A percentile compares a stretch with the other conserved stretches of the same genome.
Evolutionary conservation across 2,329 filamentous ascomycete species (phyloP).

Genomic region (Periconia sp.): DNA sequence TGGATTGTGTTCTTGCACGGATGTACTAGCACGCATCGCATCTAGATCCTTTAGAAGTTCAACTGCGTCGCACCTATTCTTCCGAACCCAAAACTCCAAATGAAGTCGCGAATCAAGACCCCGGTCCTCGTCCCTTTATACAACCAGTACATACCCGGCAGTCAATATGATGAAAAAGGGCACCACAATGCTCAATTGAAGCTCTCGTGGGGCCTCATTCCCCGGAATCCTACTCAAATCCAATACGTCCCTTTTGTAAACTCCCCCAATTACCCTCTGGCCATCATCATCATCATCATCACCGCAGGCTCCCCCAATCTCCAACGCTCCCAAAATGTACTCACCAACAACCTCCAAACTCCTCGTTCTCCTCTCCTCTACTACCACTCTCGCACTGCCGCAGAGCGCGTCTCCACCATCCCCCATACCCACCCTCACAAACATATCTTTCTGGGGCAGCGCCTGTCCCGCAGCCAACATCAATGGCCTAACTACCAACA

Average conservation of each 20-base stretch:
- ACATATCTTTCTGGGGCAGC: slow-evolving; percentile 14
- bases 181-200: slow-evolving; percentile 1
- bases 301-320: background rate
- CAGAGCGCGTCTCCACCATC: background rate
- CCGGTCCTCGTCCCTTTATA: slow-evolving; percentile 3
- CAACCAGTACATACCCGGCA: slow-evolving; percentile 12
- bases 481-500: slow-evolving; percentile 6
- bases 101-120: slow-evolving; percentile 20
- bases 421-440: slow-evolving; percentile 4
- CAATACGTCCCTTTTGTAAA: background rate
- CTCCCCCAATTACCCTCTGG: background rate
- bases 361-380: slow-evolving; percentile 2
- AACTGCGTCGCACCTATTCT: slow-evolving; percentile 7
- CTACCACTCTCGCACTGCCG: slow-evolving; percentile 1
- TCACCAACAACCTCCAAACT: slow-evolving; percentile 5
- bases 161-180: background rate
- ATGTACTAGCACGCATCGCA: too few relatives aligned
- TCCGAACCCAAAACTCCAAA: slow-evolving; percentile 9
- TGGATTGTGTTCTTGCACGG: too few relatives aligned
- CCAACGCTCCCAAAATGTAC: background rate
- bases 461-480: slow-evolving; percentile 8
- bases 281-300: background rate
- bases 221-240: too few relatives aligned
- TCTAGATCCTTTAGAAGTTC: background rate
- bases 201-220: slow-evolving; percentile 9